Evolutionary conservation across 192 early-diverging fungal genomes (phyloP), one percentile per base, ranked within the genome.

Genomic region (Coemansia sp.): DNA sequence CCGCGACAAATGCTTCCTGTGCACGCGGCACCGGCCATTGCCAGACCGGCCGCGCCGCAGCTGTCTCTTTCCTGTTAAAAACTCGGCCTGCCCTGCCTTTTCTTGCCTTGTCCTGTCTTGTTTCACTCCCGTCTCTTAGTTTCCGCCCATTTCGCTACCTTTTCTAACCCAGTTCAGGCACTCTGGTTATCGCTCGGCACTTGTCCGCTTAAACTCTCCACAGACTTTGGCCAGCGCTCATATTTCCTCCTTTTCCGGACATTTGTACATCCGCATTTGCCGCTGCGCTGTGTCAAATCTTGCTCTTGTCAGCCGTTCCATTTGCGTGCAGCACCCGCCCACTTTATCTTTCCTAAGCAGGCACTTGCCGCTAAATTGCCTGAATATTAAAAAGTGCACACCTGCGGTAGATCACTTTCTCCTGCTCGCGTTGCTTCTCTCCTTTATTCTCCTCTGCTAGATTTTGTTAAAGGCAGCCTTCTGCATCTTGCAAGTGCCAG

Each of bases 41-140:
- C 57, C 57, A 41, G 15, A 9, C 57, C 37, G 37, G 8, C 55
- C 27, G 27, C 10, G 12, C 55, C 32, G 55, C 55, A n/a, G 14
- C 55, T 57, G 53, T 23, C 53, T 25, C 48, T 66, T 66, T 66
- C 70, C 64, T 72, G 70, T 72, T 72, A 72, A 54, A 72, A 65
- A 59, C 64, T 60, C 54, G 70, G 51, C 53, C 49, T 45, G 59
- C 35, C 62, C 29, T 56, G 51, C 61, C 43, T 59, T 43, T 59
- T 60, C 39, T 59, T 52, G 48, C 23, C 45, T 49, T 23, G 53
- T 23, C 43, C 54, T 17, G 27, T 14, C 27, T 55, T 55, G 12
- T 29, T 55, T 29, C 27, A 10, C 22, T 27, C 53, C 27, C 23
- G 7, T 22, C 48, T n/a, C 7, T n/a, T 22, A 27, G 22, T 21